Evolutionary conservation across 371 early-diverging fungal species (phyloP), one percentile per base, ranked within the genome.

Genomic region (Entomophthora muscae): DNA sequence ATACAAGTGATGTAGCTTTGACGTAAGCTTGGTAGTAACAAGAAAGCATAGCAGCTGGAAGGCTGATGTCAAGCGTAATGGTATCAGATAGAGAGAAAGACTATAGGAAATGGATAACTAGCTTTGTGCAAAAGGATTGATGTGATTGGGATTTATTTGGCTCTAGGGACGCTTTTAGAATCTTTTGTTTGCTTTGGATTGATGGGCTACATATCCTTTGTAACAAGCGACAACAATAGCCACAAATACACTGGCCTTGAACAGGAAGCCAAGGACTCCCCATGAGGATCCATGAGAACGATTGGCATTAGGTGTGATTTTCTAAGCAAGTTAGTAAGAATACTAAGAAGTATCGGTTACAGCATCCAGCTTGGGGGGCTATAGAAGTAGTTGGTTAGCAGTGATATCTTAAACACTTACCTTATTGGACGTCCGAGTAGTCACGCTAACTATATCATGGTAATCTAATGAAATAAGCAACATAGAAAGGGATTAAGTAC

Each of bases 371-470:
- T 24, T 59, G 23, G 21, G 27, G 29, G 57, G 21, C 32, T 23
- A 30, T 23, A 55, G 0, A 52, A 56, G 21, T 5, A 32, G 26
- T 23, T 24, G 27, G n/a, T 24, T 27, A 2, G 53, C 5, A 52
- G 24, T 57, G 21, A 1, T n/a, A 23, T 1, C 1, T 30, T 31
- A 31, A 61, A 27, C 22, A 22, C 51, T 42, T 42, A 42, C 42
- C 17, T 42, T 42, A 17, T 42, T 42, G 17, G 32, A 29, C 32
- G 22, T 54, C 57, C 62, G 58, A 65, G 52, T 80, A 17, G 75
- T 69, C 30, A 92, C 79, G 17, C 76, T 73, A 60, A 86, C 72
- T 63, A 91, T 80, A 66, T 91, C 92, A 68, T 91, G 92, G 64
- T 84, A 10, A 42, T 42, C 42, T 42, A 42, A 42, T 10, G 17